Base-by-base conservation (phyloP, 306 rosid genomes). In the Glycine soja region DNA sequence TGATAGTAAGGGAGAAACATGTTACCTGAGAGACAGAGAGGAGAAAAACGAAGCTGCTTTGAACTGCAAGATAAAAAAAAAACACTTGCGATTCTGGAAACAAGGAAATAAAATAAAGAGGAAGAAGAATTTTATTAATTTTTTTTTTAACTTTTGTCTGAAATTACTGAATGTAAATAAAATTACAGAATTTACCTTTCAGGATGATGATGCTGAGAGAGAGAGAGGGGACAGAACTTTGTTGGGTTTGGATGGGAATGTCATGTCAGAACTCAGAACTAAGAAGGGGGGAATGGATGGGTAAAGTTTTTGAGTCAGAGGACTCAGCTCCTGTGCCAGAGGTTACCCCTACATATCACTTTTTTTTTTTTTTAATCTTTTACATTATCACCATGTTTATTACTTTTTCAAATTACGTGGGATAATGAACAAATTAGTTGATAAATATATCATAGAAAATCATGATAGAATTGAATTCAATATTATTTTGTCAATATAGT, bases 251-350 rank as follows among this genome's bases (percentile, higher is more conserved):
- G 63, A 48, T 47, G 85, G 32, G 5, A 7, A 72, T 36, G 48
- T 72, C 51, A 72, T 52, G 77, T 72, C 77, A 72, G 58, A 68
- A 81, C 80, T 72, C 77, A 72, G 58, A 68, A 81, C 80, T 66
- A 32, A 69, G 72, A 40, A 56, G 5, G 38, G 24, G 56, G 63
- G 0, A 53, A 81, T 47, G 57, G 67, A 70, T 53, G 53, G 82
- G 84, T 63, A 80, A 78, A 83, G 76, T 56, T 75, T 50, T 75
- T 50, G 80, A 83, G 84, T 84, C 87, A 80, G 65, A 72, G 16
- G 52, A 38, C 77, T 32, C 54, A 75, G 81, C 38, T 57, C 42
- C 66, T 57, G 68, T 56, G 68, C 52, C 53, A 38, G 78, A 74
- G 66, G 53, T 32, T 38, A 40, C 66, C 61, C 64, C 62, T 52